These are phyloP conservation scores for Neurospora cerealis DNA, from an alignment of 495 filamentous ascomycete genomes.

Conservation along the genomic window DNA sequence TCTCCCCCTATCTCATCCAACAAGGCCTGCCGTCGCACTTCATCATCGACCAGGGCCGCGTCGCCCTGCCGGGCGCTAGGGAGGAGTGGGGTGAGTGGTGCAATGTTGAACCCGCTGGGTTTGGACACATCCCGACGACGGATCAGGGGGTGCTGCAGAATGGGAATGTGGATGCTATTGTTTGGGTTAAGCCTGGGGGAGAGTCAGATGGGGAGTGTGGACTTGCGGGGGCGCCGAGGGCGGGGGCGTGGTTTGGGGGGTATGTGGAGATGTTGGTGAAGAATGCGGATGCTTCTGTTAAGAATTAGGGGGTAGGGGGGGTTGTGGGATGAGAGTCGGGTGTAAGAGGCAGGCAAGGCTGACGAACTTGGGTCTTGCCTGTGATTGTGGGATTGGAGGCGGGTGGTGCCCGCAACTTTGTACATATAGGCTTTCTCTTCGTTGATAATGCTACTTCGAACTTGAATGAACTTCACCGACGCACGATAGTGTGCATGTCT, in stretches of 20 bases:
- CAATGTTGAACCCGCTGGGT: constrained; percentile 58
- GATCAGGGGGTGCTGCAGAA: constrained; percentile 38
- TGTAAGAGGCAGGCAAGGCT: not conserved
- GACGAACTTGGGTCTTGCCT: not conserved
- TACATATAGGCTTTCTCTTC: not conserved
- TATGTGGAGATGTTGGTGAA: constrained; percentile 56
- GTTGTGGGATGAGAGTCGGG: not conserved
- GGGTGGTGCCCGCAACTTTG: not conserved
- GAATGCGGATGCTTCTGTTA: constrained; percentile 45
- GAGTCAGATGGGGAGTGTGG: constrained; percentile 60
- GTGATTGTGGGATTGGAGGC: not conserved
- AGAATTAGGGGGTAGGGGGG: not conserved
- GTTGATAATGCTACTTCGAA: not conserved
- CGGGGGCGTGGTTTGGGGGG: constrained; percentile 62
- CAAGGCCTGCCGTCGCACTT: constrained; percentile 56
- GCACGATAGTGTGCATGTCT: too few species aligned
- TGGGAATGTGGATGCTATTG: constrained; percentile 56
- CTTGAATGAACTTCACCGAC: too few species aligned
- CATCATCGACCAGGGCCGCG: constrained; percentile 41
- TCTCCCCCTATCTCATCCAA: constrained; percentile 46
- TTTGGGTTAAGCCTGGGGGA: constrained; percentile 77
- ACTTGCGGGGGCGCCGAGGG: constrained; percentile 48
- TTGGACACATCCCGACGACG: constrained; percentile 53
- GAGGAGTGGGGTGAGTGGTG: constrained; percentile 66
- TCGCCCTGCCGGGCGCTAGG: constrained; percentile 46